Evolutionary conservation across 2,329 filamentous ascomycete species (phyloP).

Genomic region (Exophiala calicioides): DNA sequence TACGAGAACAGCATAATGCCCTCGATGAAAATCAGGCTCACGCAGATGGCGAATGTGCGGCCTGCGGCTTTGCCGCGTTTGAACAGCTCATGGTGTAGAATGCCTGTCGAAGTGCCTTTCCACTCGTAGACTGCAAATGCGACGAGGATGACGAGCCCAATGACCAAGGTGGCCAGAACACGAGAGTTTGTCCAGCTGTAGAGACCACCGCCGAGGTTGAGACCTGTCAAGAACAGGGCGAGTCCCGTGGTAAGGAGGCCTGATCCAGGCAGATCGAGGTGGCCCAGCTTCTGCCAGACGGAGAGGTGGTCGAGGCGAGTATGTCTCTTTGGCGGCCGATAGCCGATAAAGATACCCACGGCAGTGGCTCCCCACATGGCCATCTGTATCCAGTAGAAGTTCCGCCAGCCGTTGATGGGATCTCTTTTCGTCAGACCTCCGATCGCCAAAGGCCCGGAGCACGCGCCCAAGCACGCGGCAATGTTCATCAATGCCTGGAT

Average conservation of each 20-base stretch:
- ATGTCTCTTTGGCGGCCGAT: conserved; percentile 26
- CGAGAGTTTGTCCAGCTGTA: conserved; percentile 25
- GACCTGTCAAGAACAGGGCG: conserved; percentile 23
- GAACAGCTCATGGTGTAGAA: conserved; percentile 28
- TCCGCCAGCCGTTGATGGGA: conserved; percentile 22
- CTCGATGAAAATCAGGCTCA: conserved; percentile 27
- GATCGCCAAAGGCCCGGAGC: conserved; percentile 23
- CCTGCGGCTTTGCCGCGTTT: conserved; percentile 17
- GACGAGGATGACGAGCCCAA: conserved; percentile 24
- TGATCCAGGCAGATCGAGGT: conserved; percentile 23
- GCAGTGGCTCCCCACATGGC: conserved; percentile 27
- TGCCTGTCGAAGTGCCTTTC: conserved; percentile 25
- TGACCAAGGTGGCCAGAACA: conserved; percentile 16
- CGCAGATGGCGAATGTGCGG: conserved; percentile 26
- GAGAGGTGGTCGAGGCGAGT: conserved; percentile 25
- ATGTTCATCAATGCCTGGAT: conserved; percentile 26
- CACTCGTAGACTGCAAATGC: conserved; percentile 27
- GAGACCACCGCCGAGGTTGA: conserved; percentile 26
- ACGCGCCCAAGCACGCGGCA: conserved; percentile 21
- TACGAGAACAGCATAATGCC: conserved; percentile 28
- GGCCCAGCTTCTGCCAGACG: conserved; percentile 25
- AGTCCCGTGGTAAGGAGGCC: conserved; percentile 21
- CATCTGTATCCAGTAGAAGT: conserved; percentile 30
- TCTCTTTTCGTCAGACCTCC: conserved; percentile 19
- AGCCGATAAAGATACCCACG: conserved; percentile 25